Evolutionary conservation across 225 moss, liverwort and hornwort genomes (phyloP).

Genomic region (Climacium dendroides): DNA sequence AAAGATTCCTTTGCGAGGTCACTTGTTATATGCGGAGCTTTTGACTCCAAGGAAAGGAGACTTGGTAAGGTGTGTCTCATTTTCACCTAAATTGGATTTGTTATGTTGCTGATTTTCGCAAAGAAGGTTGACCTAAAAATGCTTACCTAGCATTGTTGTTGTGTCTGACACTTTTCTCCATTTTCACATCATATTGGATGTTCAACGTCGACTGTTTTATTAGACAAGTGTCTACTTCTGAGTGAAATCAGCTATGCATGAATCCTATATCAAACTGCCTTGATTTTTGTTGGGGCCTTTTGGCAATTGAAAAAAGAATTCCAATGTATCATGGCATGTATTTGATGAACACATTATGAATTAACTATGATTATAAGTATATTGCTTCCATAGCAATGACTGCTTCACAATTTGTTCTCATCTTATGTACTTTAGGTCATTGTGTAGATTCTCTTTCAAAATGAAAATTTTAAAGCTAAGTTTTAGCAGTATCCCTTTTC

Average conservation of each 20-base stretch:
- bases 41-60: background rate
- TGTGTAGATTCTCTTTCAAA: background rate
- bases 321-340: too few relatives aligned
- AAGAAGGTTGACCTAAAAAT: background rate
- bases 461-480: background rate
- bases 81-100: background rate
- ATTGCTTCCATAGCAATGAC: background rate
- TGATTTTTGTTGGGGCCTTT: background rate
- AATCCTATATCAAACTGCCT: background rate
- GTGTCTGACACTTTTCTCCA: background rate
- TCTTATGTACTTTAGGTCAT: background rate
- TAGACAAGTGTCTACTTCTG: background rate
- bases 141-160: background rate
- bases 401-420: background rate
- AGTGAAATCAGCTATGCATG: background rate
- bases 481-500: background rate
- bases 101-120: background rate
- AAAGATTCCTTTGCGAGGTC: constrained; percentile 7
- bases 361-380: background rate
- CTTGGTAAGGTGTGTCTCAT: background rate
- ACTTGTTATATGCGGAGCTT: constrained; percentile 11
- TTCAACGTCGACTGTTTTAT: background rate
- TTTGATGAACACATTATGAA: background rate
- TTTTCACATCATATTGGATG: background rate
- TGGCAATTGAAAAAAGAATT: background rate